Conservation (phyloP, 768 basidiomycete genomes). For the Scleroderma citrinum region DNA sequence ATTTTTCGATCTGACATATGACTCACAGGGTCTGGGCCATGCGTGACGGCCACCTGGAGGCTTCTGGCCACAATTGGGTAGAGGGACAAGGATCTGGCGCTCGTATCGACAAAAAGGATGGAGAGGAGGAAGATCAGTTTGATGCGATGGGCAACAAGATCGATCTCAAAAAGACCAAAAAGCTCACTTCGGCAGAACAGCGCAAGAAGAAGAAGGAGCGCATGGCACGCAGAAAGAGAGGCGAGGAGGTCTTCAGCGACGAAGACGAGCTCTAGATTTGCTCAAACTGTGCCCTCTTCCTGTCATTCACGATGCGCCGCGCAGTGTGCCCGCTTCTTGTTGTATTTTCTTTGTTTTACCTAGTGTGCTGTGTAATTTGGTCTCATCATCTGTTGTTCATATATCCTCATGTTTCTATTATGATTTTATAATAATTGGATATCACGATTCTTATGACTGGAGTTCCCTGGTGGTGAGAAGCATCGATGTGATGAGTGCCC, state of each 20-base stretch:
- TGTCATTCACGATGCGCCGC: neutral
- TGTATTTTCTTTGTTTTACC: constrained; percentile 5
- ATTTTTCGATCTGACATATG: neutral
- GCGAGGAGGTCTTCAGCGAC: constrained; percentile 56
- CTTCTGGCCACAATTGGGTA: constrained; percentile 99
- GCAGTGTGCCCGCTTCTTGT: neutral
- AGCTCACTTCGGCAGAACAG: constrained; percentile 73
- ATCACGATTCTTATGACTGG: neutral
- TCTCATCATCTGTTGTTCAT: constrained; percentile 4
- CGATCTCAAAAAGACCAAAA: constrained; percentile 79
- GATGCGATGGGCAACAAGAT: constrained; percentile 99
- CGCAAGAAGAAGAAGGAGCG: constrained; percentile 97
- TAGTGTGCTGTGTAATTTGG: constrained; percentile 1
- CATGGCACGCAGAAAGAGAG: constrained; percentile 83
- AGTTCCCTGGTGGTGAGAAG: no score
- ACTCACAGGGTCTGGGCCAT: constrained; percentile 85
- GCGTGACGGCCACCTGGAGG: constrained; percentile 93
- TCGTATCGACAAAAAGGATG: constrained; percentile 91
- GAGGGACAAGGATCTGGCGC: constrained; percentile 96
- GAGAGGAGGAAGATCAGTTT: constrained; percentile 84
- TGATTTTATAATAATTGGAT: neutral
- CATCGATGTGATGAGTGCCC: no score
- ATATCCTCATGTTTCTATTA: constrained; percentile 2
- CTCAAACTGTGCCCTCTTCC: no score
- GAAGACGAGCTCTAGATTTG: constrained; percentile 45